Evolutionary conservation across 768 basidiomycete genomes (phyloP).

Genomic region (Pulveroboletus sp.): DNA sequence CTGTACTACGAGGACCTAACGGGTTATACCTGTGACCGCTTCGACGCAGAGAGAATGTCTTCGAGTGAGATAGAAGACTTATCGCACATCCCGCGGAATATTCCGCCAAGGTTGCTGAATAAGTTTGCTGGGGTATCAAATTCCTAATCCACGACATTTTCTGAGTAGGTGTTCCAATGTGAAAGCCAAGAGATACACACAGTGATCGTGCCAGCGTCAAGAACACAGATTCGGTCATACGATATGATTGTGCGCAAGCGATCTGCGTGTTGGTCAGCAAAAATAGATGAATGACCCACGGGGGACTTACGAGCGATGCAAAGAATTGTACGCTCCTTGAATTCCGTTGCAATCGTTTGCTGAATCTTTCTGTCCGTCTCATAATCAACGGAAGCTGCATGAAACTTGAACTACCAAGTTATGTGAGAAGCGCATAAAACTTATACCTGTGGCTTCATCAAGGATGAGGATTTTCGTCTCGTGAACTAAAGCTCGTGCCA

Average conservation of each 20-base stretch:
- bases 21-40: too few species aligned
- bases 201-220: constrained; percentile 74
- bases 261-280: constrained; percentile 40
- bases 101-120: constrained; percentile 53
- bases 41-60: constrained; percentile 51
- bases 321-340: constrained; percentile 77
- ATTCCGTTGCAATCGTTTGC: constrained; percentile 81
- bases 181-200: constrained; percentile 36
- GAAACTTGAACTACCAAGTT: not conserved
- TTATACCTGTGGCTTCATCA: constrained; percentile 79
- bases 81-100: constrained; percentile 86
- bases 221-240: constrained; percentile 86
- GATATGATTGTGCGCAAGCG: constrained; percentile 82
- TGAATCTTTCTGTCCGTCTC: constrained; percentile 92
- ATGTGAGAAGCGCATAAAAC: not conserved
- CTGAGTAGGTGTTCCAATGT: not conserved
- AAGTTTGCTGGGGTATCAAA: constrained; percentile 75
- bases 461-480: constrained; percentile 80
- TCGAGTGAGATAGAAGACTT: constrained; percentile 70
- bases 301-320: constrained; percentile 75
- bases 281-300: not conserved
- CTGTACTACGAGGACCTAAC: not conserved
- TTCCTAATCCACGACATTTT: constrained; percentile 42
- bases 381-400: constrained; percentile 75
- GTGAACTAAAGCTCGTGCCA: constrained; percentile 87